Evolutionary conservation across 768 basidiomycete species (phyloP), one percentile per base, ranked within the genome.

Genomic region (Rhodotorula babjevae): DNA sequence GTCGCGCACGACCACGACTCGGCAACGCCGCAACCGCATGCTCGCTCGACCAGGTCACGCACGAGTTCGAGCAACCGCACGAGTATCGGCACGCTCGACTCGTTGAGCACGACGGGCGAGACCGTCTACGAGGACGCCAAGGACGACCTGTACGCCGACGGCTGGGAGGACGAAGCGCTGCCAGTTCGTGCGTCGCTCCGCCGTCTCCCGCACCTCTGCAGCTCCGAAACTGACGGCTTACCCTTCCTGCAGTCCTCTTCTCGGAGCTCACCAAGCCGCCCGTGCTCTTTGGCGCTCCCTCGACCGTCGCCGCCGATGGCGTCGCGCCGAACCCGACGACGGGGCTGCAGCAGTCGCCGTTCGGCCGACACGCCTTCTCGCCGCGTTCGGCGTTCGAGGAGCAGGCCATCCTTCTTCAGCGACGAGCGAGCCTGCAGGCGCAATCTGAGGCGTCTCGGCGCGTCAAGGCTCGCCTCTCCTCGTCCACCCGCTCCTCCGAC

Each of bases 21-120:
- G n/a, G n/a, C n/a, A n/a, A n/a, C n/a, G 33, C 21, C 57, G 10
- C 57, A 25, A 29, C 57, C 19, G 18, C 19, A 21, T 2, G 10
- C 25, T 25, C 50, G 23, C 23, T 4, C 23, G 25, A 52, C 23
- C 33, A 9, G 57, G 36, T 4, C 18, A 7, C 57, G 19, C 15
- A 27, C 23, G 36, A 25, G 36, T 18, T 9, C n/a, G 27, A 36
- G 50, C 63, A 65, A 40, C 29, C 27, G 63, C 3, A 42, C 63
- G 10, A 65, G 63, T 44, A 21, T 56, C 15, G 53, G 53, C 5
- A 63, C 62, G 9, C 16, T 53, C 18, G 62, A 63, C 27, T 63
- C 62, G 36, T 3, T 63, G 25, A 50, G 65, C 44, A 55, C 69
- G 61, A 36, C 29, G 31, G 50, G 53, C 69, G 59, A 71, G 46